These are phyloP conservation scores for Chalaropsis ovoidea DNA, from an alignment of 2,329 filamentous ascomycete genomes.

Conservation along the genomic window DNA sequence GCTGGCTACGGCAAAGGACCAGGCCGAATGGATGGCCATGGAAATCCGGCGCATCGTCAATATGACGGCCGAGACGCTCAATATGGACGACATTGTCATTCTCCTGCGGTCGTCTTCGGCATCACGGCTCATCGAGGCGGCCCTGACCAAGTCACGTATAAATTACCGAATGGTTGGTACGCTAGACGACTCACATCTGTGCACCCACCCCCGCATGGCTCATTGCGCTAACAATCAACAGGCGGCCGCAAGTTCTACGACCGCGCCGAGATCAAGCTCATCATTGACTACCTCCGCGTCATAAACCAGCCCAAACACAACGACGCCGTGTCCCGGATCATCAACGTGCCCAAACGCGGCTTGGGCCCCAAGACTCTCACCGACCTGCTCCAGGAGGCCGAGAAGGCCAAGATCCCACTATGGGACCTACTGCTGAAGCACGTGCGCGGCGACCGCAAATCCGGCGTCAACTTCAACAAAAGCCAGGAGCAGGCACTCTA, in stretches of 20 bases:
- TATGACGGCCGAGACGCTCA: constrained; percentile 64
- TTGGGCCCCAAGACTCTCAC: constrained; percentile 73
- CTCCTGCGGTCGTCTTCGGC: constrained; percentile 74
- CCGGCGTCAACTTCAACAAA: constrained; percentile 44
- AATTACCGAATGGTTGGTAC: constrained; percentile 79
- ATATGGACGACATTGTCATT: constrained; percentile 70
- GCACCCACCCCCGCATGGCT: background rate
- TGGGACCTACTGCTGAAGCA: constrained; percentile 61
- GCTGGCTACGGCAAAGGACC: constrained; percentile 56
- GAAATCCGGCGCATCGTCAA: constrained; percentile 64
- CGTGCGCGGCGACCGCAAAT: constrained; percentile 40
- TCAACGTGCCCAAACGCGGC: constrained; percentile 73
- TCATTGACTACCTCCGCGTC: constrained; percentile 80
- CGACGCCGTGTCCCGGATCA: constrained; percentile 69
- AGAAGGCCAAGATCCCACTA: constrained; percentile 55
- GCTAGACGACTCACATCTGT: background rate
- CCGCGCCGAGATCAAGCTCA: constrained; percentile 71
- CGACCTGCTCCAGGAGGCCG: constrained; percentile 64
- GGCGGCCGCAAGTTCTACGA: constrained; percentile 80
- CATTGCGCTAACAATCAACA: constrained; percentile 17
- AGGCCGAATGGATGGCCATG: constrained; percentile 79
- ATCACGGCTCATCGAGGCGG: constrained; percentile 76
- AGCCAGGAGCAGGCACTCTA: constrained; percentile 35
- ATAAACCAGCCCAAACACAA: constrained; percentile 79
- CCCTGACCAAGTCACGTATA: constrained; percentile 68